Evolutionary conservation across 2,329 filamentous ascomycete species (phyloP).

Genomic region (Cladosporium sp.): DNA sequence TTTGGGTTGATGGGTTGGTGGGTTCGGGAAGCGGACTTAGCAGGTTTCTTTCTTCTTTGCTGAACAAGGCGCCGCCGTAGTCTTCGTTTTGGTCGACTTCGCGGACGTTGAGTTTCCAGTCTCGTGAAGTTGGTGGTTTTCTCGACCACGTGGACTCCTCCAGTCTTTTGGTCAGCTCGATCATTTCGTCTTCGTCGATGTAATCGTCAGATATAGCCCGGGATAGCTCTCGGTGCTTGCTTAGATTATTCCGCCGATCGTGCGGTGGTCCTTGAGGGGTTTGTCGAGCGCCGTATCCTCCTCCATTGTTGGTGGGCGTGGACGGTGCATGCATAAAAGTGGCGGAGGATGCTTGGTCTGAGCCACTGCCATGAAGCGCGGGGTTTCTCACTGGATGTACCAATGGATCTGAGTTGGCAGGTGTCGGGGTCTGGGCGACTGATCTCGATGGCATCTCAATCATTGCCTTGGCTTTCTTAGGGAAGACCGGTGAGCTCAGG

Average conservation of each 20-base stretch:
- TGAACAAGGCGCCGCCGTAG: constrained; percentile 28
- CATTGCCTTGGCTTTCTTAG: too few species aligned
- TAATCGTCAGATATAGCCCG: background rate
- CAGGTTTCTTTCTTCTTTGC: constrained; percentile 20
- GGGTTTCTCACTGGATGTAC: too few species aligned
- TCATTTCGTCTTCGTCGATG: constrained; percentile 17
- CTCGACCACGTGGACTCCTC: too few species aligned
- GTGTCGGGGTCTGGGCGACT: too few species aligned
- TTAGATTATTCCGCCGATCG: too few species aligned
- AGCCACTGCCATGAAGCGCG: too few species aligned
- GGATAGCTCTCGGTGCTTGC: background rate
- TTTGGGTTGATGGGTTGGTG: background rate
- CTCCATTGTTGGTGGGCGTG: too few species aligned
- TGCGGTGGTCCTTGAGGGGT: too few species aligned
- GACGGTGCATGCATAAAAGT: too few species aligned
- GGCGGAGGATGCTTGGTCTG: too few species aligned
- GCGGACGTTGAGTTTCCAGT: constrained; percentile 26
- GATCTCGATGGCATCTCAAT: background rate
- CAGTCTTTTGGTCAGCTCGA: constrained; percentile 11
- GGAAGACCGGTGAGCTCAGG: background rate
- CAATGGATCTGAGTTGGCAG: too few species aligned
- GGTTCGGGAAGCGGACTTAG: constrained; percentile 17
- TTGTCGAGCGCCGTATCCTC: too few species aligned
- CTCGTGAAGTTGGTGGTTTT: constrained; percentile 21
- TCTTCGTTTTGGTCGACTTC: constrained; percentile 28